These are phyloP conservation scores for Gentiana dahurica DNA, from an alignment of 257 asterid species.

Conservation along the genomic window DNA sequence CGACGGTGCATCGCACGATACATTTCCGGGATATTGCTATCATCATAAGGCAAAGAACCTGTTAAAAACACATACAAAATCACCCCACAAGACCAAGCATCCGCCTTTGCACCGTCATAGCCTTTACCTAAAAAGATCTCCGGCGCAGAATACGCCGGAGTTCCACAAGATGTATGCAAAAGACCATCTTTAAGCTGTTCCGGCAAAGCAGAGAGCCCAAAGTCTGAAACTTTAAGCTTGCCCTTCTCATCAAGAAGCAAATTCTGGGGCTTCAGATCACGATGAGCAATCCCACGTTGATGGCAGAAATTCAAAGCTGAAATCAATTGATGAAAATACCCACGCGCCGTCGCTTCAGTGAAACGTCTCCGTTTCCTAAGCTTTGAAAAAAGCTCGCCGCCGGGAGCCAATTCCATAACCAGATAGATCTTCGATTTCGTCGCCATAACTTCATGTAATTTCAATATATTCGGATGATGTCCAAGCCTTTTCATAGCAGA, in stretches of 20 bases:
- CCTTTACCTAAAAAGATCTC: constrained; percentile 67
- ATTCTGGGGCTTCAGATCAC: constrained; percentile 88
- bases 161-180: constrained; percentile 73
- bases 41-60: constrained; percentile 67
- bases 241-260: constrained; percentile 60
- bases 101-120: constrained; percentile 78
- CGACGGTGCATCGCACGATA: constrained; percentile 66
- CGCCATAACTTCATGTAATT: constrained; percentile 79
- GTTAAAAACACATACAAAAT: constrained; percentile 50
- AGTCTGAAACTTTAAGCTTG: constrained; percentile 57
- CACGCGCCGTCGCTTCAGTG: constrained; percentile 42
- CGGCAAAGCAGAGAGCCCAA: constrained; percentile 81
- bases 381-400: constrained; percentile 66
- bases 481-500: constrained; percentile 85
- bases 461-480: constrained; percentile 65
- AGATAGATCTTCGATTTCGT: constrained; percentile 67
- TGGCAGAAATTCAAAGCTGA: constrained; percentile 80
- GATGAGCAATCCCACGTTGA: constrained; percentile 70
- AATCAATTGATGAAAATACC: constrained; percentile 55
- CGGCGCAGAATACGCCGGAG: constrained; percentile 91
- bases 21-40: constrained; percentile 52
- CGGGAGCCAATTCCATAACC: constrained; percentile 86
- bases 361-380: constrained; percentile 49
- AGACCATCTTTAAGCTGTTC: constrained; percentile 56
- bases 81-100: constrained; percentile 94